These are phyloP conservation scores for Ceratobasidium sp. DNA, from an alignment of 1,284 basidiomycete species.

Conservation along the genomic window DNA sequence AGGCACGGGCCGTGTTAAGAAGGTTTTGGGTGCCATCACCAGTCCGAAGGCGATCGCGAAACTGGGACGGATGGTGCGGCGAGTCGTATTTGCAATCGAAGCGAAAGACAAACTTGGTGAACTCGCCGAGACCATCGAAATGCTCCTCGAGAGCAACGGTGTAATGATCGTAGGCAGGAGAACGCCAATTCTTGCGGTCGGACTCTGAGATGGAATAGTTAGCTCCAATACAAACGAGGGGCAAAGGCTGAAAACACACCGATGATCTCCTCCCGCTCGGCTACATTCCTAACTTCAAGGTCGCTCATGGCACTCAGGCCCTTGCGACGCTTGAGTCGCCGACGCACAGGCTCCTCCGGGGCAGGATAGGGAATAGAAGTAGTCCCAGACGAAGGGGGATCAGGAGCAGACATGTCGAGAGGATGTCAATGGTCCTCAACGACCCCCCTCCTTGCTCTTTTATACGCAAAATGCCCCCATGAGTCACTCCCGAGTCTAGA, in stretches of 20 bases:
- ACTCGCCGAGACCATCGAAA: not conserved
- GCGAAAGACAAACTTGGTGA: not conserved
- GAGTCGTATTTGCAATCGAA: constrained; percentile 28
- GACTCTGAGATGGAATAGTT: not conserved
- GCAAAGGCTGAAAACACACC: not conserved
- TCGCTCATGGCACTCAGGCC: constrained; percentile 26
- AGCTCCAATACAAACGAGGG: not conserved
- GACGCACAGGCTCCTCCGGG: constrained; percentile 7
- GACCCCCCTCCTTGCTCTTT: not conserved
- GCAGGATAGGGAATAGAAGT: constrained; percentile 1
- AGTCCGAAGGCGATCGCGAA: constrained; percentile 16
- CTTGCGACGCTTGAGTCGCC: constrained; percentile 16
- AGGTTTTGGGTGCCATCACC: constrained; percentile 17
- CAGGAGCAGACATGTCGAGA: constrained; percentile 5
- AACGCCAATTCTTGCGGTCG: not conserved
- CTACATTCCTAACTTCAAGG: constrained; percentile 1
- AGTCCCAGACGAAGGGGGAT: not conserved
- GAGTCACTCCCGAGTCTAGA: not conserved
- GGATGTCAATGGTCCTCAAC: not conserved
- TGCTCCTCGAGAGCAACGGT: constrained; percentile 20
- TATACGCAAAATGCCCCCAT: not conserved
- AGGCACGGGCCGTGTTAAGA: not conserved
- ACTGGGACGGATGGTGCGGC: constrained; percentile 3
- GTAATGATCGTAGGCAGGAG: constrained; percentile 19
- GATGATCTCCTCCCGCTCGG: not conserved